Evolutionary conservation across 176 grass and related monocot species (phyloP).

Genomic region (Calamus simplicifolius): DNA sequence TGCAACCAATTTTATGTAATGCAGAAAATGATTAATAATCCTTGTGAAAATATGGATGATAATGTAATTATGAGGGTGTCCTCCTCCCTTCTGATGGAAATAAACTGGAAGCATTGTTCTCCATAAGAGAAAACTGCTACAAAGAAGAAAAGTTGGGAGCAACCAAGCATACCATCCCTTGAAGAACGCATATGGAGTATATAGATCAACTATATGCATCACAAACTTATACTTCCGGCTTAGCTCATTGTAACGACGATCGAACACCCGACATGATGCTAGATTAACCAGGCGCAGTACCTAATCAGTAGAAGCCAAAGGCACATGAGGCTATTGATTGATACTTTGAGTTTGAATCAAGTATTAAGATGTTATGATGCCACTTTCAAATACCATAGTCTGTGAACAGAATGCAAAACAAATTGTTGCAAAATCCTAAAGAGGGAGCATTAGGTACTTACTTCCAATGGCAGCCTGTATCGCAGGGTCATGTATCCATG

Average conservation of each 20-base stretch:
- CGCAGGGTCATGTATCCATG: conserved; percentile 53
- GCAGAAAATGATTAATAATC: too few species aligned
- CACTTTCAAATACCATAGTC: too few species aligned
- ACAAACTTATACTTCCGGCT: conserved; percentile 36
- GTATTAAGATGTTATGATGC: too few species aligned
- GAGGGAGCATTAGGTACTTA: background rate
- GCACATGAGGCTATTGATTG: too few species aligned
- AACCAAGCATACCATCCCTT: conserved; percentile 35
- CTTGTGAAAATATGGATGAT: too few species aligned
- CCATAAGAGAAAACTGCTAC: background rate
- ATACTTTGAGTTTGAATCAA: too few species aligned
- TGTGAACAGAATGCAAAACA: too few species aligned
- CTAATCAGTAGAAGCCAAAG: conserved; percentile 7
- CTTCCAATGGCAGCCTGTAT: conserved; percentile 64
- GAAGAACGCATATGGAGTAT: conserved; percentile 55
- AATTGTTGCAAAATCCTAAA: too few species aligned
- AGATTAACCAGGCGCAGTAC: conserved; percentile 29
- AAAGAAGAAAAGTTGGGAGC: background rate
- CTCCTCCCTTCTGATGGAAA: too few species aligned
- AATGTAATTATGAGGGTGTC: too few species aligned
- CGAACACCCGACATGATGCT: conserved; percentile 1
- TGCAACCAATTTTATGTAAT: too few species aligned
- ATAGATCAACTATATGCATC: conserved; percentile 58
- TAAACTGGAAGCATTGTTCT: too few species aligned
- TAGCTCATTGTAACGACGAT: conserved; percentile 7